These are phyloP conservation scores for Irpex rosettiformis DNA, from an alignment of 1,284 basidiomycete species.

Conservation along the genomic window DNA sequence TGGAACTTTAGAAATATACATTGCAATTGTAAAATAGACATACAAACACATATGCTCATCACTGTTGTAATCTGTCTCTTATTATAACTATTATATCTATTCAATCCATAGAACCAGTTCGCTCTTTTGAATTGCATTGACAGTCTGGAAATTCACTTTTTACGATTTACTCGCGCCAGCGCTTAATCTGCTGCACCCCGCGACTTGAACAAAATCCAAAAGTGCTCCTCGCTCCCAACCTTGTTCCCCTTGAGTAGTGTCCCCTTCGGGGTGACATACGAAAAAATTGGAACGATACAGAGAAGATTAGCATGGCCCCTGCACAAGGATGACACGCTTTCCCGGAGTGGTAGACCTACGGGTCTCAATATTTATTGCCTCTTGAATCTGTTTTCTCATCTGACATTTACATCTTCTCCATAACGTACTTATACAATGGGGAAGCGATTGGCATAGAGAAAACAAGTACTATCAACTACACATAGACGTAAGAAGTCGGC, in stretches of 20 bases:
- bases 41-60: neutral
- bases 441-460: no score
- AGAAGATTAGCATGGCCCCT: constrained; percentile 15
- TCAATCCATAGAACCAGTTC: neutral
- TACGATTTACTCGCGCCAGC: no score
- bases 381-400: neutral
- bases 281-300: no score
- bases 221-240: neutral
- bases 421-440: no score
- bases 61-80: neutral
- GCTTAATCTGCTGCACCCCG: no score
- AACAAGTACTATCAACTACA: no score
- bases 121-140: no score
- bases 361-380: constrained; percentile 13
- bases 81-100: neutral
- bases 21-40: neutral
- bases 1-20: neutral
- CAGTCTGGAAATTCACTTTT: no score
- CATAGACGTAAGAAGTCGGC: no score
- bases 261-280: constrained; percentile 15
- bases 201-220: constrained; percentile 11
- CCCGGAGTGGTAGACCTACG: constrained; percentile 15
- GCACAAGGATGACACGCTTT: constrained; percentile 14
- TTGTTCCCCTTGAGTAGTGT: neutral
- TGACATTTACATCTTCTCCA: neutral